These are phyloP conservation scores for Cyanidiococcus yangmingshanensis DNA, from an alignment of 23 red algal genomes.

Conservation along the genomic window DNA sequence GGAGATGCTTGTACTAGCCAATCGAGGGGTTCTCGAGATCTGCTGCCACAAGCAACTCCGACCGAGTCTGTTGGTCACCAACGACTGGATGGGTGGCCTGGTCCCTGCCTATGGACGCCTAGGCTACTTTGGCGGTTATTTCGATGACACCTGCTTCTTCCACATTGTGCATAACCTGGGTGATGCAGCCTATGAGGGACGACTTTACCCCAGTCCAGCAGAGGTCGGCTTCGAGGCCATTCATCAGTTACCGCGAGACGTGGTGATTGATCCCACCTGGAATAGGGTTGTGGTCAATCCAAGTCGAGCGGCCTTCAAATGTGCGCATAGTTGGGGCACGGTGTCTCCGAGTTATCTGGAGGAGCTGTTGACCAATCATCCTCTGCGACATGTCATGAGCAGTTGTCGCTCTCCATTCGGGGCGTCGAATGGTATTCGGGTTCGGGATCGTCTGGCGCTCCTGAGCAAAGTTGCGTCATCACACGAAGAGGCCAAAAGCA, in stretches of 20 bases:
- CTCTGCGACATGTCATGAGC: constrained; percentile 58
- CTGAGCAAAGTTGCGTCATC: constrained; percentile 35
- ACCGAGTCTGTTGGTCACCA: constrained; percentile 76
- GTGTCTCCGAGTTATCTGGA: constrained; percentile 81
- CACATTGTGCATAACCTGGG: constrained; percentile 97
- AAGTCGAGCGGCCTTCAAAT: constrained; percentile 67
- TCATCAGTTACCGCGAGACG: constrained; percentile 65
- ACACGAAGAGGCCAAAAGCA: constrained; percentile 70
- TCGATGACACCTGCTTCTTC: constrained; percentile 90
- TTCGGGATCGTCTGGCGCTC: constrained; percentile 61
- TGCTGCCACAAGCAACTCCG: constrained; percentile 69
- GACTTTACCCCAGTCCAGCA: constrained; percentile 58
- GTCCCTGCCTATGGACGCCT: constrained; percentile 65
- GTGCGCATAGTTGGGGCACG: constrained; percentile 86
- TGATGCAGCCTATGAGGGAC: constrained; percentile 80
- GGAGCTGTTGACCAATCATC: constrained; percentile 65
- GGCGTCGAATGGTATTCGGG: constrained; percentile 87
- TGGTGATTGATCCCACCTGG: constrained; percentile 82
- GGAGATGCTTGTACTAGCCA: constrained; percentile 73
- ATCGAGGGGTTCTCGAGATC: constrained; percentile 66
- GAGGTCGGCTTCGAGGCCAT: constrained; percentile 67
- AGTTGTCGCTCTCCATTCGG: constrained; percentile 73
- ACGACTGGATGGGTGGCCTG: constrained; percentile 90
- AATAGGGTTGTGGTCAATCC: constrained; percentile 68
- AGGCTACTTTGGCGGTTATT: constrained; percentile 87